Conservation (phyloP, 352 stramenopile species). For the Saprolegnia parasitica region DNA sequence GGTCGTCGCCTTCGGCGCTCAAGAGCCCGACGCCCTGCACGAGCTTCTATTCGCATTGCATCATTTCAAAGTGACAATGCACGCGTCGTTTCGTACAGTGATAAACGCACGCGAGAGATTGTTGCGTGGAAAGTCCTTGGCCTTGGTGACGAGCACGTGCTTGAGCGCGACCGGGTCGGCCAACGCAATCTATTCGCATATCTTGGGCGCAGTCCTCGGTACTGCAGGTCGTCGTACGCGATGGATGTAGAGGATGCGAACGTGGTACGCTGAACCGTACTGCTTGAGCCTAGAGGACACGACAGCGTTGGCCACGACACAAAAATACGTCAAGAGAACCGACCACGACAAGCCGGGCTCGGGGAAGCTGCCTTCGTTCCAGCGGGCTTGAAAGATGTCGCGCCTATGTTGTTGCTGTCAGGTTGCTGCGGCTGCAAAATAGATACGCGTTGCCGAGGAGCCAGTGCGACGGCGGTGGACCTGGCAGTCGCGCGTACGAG, state of each 20-base stretch:
- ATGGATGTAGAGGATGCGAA: constrained; percentile 5
- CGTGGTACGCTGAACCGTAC: constrained; percentile 15
- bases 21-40: neutral
- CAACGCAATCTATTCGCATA: constrained; percentile 6
- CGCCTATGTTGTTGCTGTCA: no score
- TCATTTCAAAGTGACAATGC: neutral
- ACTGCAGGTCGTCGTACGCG: neutral
- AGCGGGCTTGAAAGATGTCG: constrained; percentile 18
- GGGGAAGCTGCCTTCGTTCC: constrained; percentile 17
- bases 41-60: neutral
- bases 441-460: constrained; percentile 10
- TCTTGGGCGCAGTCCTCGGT: neutral
- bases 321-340: neutral
- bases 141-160: constrained; percentile 17
- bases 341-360: constrained; percentile 16
- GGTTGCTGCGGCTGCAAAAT: neutral
- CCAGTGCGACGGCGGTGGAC: constrained; percentile 6
- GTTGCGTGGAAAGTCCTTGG: constrained; percentile 15
- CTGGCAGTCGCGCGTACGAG: neutral
- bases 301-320: no score
- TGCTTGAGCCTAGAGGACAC: constrained; percentile 1
- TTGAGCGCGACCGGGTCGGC: constrained; percentile 21
- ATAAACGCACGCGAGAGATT: constrained; percentile 3
- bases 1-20: neutral
- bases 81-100: neutral